phyloP scores from a whole-genome alignment of 768 basidiomycete genomes.

The Suillus lakei region DNA sequence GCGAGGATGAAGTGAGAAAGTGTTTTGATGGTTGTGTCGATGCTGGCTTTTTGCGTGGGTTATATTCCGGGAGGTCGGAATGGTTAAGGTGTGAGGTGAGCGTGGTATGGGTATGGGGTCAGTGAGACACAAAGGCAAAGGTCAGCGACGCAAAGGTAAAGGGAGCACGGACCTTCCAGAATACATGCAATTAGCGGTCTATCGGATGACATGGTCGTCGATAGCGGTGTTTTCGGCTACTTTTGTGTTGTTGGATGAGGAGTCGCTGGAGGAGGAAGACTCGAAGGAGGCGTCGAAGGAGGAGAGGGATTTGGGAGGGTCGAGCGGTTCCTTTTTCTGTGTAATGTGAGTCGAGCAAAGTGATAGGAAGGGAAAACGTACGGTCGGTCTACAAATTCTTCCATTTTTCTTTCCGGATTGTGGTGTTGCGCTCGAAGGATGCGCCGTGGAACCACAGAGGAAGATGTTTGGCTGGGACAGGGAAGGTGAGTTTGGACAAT shows the following conservation, averaged over 20 bases:
- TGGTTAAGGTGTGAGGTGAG: too few relatives aligned
- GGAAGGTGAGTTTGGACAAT: not conserved
- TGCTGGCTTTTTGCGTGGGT: conserved; percentile 43
- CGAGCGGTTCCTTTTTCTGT: conserved; percentile 43
- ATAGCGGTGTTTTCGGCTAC: not conserved
- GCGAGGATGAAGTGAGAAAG: conserved; percentile 68
- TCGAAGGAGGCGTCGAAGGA: too few relatives aligned
- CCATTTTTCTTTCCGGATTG: conserved; percentile 64
- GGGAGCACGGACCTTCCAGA: conserved; percentile 41
- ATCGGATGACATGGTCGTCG: conserved; percentile 69
- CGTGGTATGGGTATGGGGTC: too few relatives aligned
- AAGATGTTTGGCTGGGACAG: conserved; percentile 49
- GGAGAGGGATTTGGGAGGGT: conserved; percentile 31
- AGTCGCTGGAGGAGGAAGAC: not conserved
- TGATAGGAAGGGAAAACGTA: conserved; percentile 41
- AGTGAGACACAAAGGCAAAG: too few relatives aligned
- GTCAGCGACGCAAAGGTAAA: too few relatives aligned
- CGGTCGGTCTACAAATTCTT: conserved; percentile 66
- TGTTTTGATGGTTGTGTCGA: conserved; percentile 66
- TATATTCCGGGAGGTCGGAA: not conserved
- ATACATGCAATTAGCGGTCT: conserved; percentile 88
- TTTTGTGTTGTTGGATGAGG: not conserved
- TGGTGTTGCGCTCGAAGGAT: conserved; percentile 65
- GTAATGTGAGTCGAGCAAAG: not conserved
- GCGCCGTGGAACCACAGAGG: conserved; percentile 73